Percentiles rank a stretch among this genome's conserved stretches.
Evolutionary conservation across 768 basidiomycete genomes (phyloP).

Genomic region (Amanita rimosa): DNA sequence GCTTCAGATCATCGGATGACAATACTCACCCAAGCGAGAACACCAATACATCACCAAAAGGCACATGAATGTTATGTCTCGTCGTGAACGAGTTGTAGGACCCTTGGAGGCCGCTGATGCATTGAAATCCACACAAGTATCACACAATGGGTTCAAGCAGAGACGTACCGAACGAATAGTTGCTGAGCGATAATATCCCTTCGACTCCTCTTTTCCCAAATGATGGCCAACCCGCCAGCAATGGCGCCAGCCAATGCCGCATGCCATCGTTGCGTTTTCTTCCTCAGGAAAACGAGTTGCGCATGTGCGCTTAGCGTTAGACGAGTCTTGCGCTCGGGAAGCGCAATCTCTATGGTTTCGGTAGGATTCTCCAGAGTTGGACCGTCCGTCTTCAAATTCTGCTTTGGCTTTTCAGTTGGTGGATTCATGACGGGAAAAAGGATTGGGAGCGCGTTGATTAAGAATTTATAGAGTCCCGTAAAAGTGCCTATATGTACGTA

Average conservation of each 20-base stretch:
- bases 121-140: neutral
- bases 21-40: constrained; percentile 59
- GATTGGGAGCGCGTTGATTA: constrained; percentile 70
- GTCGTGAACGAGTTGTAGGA: constrained; percentile 73
- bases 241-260: constrained; percentile 68
- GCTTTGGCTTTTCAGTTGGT: constrained; percentile 8
- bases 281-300: constrained; percentile 51
- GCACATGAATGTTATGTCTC: constrained; percentile 56
- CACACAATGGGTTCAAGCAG: neutral
- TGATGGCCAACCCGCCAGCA: constrained; percentile 61
- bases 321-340: constrained; percentile 30
- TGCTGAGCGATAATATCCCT: constrained; percentile 72
- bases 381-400: constrained; percentile 10
- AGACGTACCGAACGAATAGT: constrained; percentile 72
- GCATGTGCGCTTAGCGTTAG: constrained; percentile 54
- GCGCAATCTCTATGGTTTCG: constrained; percentile 18
- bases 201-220: constrained; percentile 63
- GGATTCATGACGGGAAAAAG: constrained; percentile 40
- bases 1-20: neutral
- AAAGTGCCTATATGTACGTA: constrained; percentile 44
- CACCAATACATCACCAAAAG: constrained; percentile 74
- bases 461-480: constrained; percentile 65
- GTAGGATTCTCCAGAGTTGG: constrained; percentile 15
- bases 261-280: constrained; percentile 68
- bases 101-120: constrained; percentile 73